Conservation (phyloP, 352 stramenopile genomes). For the Pythium coloratum region DNA sequence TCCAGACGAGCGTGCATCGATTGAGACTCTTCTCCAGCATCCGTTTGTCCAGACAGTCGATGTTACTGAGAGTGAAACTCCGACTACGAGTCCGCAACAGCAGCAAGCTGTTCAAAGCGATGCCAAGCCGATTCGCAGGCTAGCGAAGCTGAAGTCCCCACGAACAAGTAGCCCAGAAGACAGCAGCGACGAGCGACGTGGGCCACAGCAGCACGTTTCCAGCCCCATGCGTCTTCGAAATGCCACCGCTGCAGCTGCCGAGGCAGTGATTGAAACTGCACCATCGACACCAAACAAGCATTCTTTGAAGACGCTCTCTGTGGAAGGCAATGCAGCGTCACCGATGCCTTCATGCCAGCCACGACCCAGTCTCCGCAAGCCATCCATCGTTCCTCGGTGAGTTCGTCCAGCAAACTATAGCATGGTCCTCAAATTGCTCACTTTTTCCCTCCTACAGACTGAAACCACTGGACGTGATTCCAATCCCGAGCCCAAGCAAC, state of each 20-base stretch:
- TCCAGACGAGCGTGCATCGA: conserved; percentile 74
- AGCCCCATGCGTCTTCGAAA: conserved; percentile 2
- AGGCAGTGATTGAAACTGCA: background rate
- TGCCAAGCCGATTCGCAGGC: background rate
- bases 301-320: background rate
- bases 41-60: conserved; percentile 72
- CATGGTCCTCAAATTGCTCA: background rate
- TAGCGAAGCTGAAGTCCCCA: background rate
- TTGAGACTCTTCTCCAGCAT: conserved; percentile 88
- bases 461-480: conserved; percentile 40
- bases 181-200: background rate
- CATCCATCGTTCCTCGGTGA: conserved; percentile 9
- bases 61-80: background rate
- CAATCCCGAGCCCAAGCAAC: conserved; percentile 23
- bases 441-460: conserved; percentile 26
- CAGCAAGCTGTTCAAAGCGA: background rate
- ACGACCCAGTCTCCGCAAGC: conserved; percentile 12
- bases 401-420: background rate
- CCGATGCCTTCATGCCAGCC: background rate
- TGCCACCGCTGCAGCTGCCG: background rate
- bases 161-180: background rate
- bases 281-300: background rate
- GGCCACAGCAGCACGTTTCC: conserved; percentile 18
- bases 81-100: background rate
- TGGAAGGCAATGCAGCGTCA: background rate